Evolutionary conservation across 768 basidiomycete genomes (phyloP).

Genomic region (Suillus variegatus): DNA sequence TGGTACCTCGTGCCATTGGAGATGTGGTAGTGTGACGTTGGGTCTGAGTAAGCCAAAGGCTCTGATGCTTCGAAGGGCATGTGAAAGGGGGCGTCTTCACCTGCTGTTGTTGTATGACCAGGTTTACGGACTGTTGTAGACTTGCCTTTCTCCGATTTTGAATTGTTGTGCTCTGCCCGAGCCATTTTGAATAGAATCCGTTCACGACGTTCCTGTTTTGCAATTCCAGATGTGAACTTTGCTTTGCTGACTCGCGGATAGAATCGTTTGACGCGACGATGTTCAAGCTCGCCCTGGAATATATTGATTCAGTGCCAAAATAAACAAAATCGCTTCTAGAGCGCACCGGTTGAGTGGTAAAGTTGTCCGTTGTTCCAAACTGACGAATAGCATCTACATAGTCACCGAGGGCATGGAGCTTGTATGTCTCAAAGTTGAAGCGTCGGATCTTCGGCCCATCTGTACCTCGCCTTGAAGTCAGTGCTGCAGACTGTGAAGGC

Average conservation of each 20-base stretch:
- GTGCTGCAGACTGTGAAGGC: too few species aligned
- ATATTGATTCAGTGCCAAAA: neutral
- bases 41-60: neutral
- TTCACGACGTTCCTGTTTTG: conserved; percentile 18
- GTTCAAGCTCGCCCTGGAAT: conserved; percentile 39
- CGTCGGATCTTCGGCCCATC: neutral
- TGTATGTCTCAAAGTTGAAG: conserved; percentile 15
- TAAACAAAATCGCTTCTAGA: neutral
- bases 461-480: too few species aligned
- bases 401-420: conserved; percentile 14
- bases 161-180: too few species aligned
- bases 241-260: conserved; percentile 39
- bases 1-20: neutral
- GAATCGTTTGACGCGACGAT: conserved; percentile 35
- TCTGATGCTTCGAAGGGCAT: neutral
- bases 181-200: conserved; percentile 14
- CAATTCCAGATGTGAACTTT: conserved; percentile 28
- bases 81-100: neutral
- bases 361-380: conserved; percentile 27
- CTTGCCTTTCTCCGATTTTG: neutral
- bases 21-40: neutral
- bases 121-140: too few species aligned
- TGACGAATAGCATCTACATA: conserved; percentile 1
- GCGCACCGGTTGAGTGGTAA: conserved; percentile 32
- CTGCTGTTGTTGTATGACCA: too few species aligned